Percentiles rank a stretch among this genome's conserved stretches.
Conservation (phyloP, 768 basidiomycete species). For the Mycena rebaudengoi region DNA sequence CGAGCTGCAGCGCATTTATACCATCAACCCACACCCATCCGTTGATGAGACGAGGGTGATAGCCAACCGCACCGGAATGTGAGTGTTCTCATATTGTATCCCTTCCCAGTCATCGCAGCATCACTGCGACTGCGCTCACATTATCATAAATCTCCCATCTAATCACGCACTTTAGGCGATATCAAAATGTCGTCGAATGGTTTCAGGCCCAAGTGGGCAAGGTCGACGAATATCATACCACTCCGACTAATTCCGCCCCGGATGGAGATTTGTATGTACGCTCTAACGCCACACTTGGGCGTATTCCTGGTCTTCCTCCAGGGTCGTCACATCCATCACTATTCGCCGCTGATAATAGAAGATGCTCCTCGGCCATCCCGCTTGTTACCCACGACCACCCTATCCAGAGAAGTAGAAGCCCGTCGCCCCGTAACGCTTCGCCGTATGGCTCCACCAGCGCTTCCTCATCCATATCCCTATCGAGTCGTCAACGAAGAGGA, state of each 20-base stretch:
- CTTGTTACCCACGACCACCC: conserved; percentile 13
- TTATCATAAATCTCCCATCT: conserved; percentile 25
- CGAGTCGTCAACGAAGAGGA: conserved; percentile 70
- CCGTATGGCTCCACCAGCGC: conserved; percentile 20
- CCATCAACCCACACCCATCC: conserved; percentile 70
- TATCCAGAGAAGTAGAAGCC: neutral
- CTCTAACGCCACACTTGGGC: conserved; percentile 12
- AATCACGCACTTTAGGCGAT: conserved; percentile 61
- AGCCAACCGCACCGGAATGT: conserved; percentile 80
- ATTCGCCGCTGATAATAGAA: neutral
- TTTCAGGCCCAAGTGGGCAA: conserved; percentile 83
- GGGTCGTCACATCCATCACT: conserved; percentile 27
- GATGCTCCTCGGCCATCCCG: neutral
- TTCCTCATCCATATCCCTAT: neutral
- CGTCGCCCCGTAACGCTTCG: conserved; percentile 19
- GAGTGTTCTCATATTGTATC: conserved; percentile 46
- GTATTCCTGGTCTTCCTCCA: conserved; percentile 13
- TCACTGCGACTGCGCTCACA: conserved; percentile 21
- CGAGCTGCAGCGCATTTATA: conserved; percentile 73
- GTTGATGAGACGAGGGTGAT: conserved; percentile 72
- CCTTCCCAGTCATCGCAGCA: conserved; percentile 26
- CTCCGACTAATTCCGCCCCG: conserved; percentile 34
- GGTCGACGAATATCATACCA: conserved; percentile 58
- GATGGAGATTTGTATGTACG: conserved; percentile 40
- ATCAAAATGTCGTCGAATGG: conserved; percentile 86